These are phyloP conservation scores for Pyrenochaeta sp. DNA, from an alignment of 2,329 filamentous ascomycete species.

Conservation along the genomic window DNA sequence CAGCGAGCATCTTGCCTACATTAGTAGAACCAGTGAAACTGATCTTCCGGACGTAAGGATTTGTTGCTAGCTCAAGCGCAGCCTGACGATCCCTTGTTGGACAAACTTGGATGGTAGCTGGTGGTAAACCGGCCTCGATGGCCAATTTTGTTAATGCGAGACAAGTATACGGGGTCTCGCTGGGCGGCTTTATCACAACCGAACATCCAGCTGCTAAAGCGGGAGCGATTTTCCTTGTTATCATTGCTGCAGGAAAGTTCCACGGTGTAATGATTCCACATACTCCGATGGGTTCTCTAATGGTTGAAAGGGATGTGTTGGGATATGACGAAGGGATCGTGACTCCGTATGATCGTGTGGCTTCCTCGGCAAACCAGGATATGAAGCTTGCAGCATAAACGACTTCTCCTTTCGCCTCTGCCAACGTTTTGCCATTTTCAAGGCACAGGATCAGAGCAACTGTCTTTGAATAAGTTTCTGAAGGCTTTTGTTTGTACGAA, in stretches of 20 bases:
- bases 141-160: background rate
- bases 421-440: constrained; percentile 81
- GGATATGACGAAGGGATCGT: background rate
- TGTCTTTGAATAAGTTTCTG: background rate
- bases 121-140: background rate
- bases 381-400: constrained; percentile 28
- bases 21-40: constrained; percentile 63
- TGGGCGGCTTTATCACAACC: constrained; percentile 38
- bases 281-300: background rate
- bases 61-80: background rate
- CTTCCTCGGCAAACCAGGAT: constrained; percentile 34
- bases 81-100: background rate
- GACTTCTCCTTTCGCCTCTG: constrained; percentile 45
- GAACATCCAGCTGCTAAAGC: constrained; percentile 47
- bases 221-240: constrained; percentile 39
- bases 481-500: background rate
- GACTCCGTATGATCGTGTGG: constrained; percentile 18
- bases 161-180: constrained; percentile 37
- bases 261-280: constrained; percentile 32
- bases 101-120: background rate
- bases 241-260: constrained; percentile 36
- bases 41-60: constrained; percentile 60
- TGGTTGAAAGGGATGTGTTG: background rate
- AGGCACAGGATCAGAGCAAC: constrained; percentile 3
- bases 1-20: constrained; percentile 67